A percentile compares a stretch with the other conserved stretches of the same genome.
Evolutionary conservation across 176 grass and related monocot genomes (phyloP).

Genomic region (Carex parvula): DNA sequence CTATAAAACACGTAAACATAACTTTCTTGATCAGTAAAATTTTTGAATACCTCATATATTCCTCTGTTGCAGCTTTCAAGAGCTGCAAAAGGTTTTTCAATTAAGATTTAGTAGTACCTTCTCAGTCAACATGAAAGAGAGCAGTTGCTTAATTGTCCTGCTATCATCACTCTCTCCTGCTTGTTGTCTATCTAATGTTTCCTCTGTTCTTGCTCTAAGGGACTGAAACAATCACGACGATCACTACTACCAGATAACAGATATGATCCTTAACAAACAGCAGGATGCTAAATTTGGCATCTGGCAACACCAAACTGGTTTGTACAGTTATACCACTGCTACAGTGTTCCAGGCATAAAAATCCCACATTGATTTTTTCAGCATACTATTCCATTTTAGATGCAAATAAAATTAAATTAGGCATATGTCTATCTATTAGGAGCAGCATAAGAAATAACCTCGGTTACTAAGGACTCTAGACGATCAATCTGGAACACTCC

Average conservation of each 20-base stretch:
- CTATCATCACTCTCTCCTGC: conserved; percentile 37
- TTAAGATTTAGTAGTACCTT: conserved; percentile 45
- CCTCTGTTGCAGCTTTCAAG: neutral
- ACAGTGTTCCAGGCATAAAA: neutral
- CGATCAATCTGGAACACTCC: conserved; percentile 86
- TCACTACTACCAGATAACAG: neutral
- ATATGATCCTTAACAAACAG: neutral
- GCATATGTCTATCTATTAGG: neutral
- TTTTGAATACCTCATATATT: conserved; percentile 15
- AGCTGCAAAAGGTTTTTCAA: conserved; percentile 20
- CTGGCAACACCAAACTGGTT: neutral
- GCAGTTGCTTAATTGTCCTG: conserved; percentile 64
- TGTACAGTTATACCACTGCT: neutral
- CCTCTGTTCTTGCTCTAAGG: conserved; percentile 76
- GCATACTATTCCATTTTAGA: neutral
- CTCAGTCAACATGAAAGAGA: conserved; percentile 86
- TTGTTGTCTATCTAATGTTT: conserved; percentile 49
- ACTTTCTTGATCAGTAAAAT: neutral
- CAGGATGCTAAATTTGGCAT: neutral
- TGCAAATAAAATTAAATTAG: neutral
- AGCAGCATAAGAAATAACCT: conserved; percentile 44
- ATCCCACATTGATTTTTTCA: neutral
- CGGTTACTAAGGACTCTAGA: conserved; percentile 82
- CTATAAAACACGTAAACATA: conserved; percentile 41
- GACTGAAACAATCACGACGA: conserved; percentile 49